These are phyloP conservation scores for Chamaenerion angustifolium DNA, from an alignment of 345 rosid species.

Conservation along the genomic window DNA sequence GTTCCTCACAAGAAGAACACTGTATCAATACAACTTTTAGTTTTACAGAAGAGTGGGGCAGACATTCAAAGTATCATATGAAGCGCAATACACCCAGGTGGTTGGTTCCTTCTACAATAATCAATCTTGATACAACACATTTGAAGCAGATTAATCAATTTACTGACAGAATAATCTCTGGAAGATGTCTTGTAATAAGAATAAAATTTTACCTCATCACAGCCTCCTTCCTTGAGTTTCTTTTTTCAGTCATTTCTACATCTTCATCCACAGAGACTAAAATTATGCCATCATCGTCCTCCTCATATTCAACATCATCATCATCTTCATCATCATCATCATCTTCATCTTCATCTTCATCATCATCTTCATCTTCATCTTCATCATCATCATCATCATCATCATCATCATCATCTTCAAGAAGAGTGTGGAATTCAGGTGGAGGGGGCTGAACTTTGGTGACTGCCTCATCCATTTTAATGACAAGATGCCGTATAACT, in stretches of 20 bases:
- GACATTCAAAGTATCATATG: no score
- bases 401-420: slow-evolving; percentile 12
- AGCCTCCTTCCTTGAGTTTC: slow-evolving; percentile 11
- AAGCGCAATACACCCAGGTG: no score
- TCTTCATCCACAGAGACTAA: slow-evolving; percentile 6
- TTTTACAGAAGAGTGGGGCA: no score
- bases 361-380: slow-evolving; percentile 18
- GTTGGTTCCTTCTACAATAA: no score
- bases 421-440: slow-evolving; percentile 56
- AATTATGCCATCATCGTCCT: slow-evolving; percentile 8
- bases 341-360: slow-evolving; percentile 25
- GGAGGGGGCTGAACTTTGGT: slow-evolving; percentile 79
- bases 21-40: no score
- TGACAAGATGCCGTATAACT: slow-evolving; percentile 81
- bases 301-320: slow-evolving; percentile 13
- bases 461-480: slow-evolving; percentile 66
- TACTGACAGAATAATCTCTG: no score
- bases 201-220: slow-evolving; percentile 1
- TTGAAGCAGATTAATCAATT: no score
- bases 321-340: slow-evolving; percentile 28
- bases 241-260: slow-evolving; percentile 11
- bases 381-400: slow-evolving; percentile 39
- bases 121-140: no score
- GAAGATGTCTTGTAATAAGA: no score
- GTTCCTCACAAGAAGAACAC: no score